phyloP scores from a whole-genome alignment of 179 eudicot species.

The Nepenthes alata region DNA sequence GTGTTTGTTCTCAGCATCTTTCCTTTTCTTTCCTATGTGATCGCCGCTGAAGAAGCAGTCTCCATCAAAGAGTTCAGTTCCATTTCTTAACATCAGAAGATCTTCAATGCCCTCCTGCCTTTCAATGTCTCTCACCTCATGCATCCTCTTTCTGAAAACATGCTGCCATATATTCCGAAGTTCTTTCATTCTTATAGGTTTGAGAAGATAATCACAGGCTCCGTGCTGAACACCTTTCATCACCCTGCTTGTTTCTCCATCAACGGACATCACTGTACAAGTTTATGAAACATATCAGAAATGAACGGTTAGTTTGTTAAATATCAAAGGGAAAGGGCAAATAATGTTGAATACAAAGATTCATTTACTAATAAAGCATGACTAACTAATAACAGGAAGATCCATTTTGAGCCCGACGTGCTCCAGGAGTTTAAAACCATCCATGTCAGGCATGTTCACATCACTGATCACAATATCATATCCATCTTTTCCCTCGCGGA shows the following conservation, averaged over 20 bases:
- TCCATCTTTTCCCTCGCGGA: slow-evolving; percentile 79
- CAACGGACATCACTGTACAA: slow-evolving; percentile 95
- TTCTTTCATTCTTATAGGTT: slow-evolving; percentile 93
- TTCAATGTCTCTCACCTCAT: slow-evolving; percentile 78
- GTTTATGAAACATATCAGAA: slow-evolving; percentile 13
- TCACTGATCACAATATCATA: slow-evolving; percentile 94
- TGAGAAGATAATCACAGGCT: slow-evolving; percentile 72
- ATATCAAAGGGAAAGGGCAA: background rate
- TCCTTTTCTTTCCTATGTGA: slow-evolving; percentile 47
- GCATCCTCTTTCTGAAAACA: slow-evolving; percentile 72
- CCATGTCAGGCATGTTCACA: slow-evolving; percentile 99
- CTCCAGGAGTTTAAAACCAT: slow-evolving; percentile 94
- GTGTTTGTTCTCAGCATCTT: slow-evolving; percentile 44
- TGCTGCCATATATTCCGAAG: slow-evolving; percentile 98
- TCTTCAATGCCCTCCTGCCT: slow-evolving; percentile 51
- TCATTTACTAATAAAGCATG: background rate
- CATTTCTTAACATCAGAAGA: slow-evolving; percentile 38
- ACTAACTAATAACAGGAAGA: slow-evolving; percentile 93
- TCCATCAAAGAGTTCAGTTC: slow-evolving; percentile 36
- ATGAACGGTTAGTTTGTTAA: background rate
- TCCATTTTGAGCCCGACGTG: slow-evolving; percentile 98
- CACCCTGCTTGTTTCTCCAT: slow-evolving; percentile 90
- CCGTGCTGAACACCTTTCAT: slow-evolving; percentile 99
- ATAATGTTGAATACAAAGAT: background rate
- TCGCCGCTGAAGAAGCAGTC: slow-evolving; percentile 39